Percentiles rank a stretch among this genome's conserved stretches.
Evolutionary conservation across 2,329 filamentous ascomycete species (phyloP).

Genomic region (Colletotrichum salicis): DNA sequence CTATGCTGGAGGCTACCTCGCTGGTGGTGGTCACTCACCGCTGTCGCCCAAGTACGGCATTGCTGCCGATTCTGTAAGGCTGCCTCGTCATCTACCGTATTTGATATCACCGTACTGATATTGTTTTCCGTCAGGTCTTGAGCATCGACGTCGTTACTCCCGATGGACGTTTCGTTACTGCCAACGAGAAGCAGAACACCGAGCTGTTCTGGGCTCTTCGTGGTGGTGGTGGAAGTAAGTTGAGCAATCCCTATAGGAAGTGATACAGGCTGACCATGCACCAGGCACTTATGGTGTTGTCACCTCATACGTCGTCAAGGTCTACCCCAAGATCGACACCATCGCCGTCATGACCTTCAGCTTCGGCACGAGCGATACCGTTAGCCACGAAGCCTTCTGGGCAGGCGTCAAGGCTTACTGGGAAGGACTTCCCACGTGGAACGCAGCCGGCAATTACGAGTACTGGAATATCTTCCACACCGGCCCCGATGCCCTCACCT

Average conservation of each 20-base stretch:
- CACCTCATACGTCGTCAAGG: conserved; percentile 62
- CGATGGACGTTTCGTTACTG: conserved; percentile 53
- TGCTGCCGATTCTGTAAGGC: conserved; percentile 63
- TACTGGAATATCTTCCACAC: conserved; percentile 41
- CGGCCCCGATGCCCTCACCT: conserved; percentile 39
- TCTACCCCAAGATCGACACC: conserved; percentile 52
- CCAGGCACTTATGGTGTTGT: conserved; percentile 68
- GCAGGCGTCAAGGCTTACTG: conserved; percentile 40
- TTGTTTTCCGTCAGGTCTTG: conserved; percentile 39
- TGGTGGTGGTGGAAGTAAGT: conserved; percentile 51
- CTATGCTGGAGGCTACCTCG: conserved; percentile 66
- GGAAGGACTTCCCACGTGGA: conserved; percentile 38
- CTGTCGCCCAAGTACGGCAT: conserved; percentile 65
- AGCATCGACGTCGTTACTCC: conserved; percentile 59
- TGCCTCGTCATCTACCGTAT: conserved; percentile 53
- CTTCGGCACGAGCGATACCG: conserved; percentile 43
- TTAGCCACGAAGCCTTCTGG: conserved; percentile 42
- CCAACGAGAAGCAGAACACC: conserved; percentile 49
- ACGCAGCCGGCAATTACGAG: conserved; percentile 38
- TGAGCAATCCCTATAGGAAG: accelerated
- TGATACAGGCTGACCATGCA: conserved; percentile 49
- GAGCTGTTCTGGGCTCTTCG: conserved; percentile 63
- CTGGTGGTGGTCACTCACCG: conserved; percentile 68
- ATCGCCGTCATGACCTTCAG: conserved; percentile 56
- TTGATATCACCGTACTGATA: neutral